Evolutionary conservation across 495 filamentous ascomycete species (phyloP).

Genomic region (Talaromyces proteolyticus): DNA sequence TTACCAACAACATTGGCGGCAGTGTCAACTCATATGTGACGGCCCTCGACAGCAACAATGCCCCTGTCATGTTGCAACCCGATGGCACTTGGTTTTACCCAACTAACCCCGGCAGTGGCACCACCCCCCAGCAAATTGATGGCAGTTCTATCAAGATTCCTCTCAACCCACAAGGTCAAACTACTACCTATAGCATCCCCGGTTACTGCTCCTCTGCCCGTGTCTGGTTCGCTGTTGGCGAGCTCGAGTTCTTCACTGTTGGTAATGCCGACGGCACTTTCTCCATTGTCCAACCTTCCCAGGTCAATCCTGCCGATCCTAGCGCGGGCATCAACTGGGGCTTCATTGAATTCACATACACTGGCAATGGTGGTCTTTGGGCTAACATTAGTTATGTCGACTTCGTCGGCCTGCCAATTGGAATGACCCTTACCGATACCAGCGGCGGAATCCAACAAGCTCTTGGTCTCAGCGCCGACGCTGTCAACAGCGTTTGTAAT

Average conservation of each 20-base stretch:
- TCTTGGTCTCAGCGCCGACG: conserved; percentile 21
- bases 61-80: conserved; percentile 23
- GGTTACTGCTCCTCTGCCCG: conserved; percentile 30
- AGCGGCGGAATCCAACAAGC: conserved; percentile 26
- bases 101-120: conserved; percentile 12
- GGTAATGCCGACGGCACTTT: conserved; percentile 15
- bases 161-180: conserved; percentile 22
- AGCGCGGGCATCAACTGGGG: conserved; percentile 36
- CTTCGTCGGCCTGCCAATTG: conserved; percentile 37
- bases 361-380: conserved; percentile 24
- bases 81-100: conserved; percentile 33
- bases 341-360: conserved; percentile 42
- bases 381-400: conserved; percentile 44
- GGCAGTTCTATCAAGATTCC: conserved; percentile 18
- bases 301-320: conserved; percentile 34
- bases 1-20: conserved; percentile 31
- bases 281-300: conserved; percentile 34
- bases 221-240: conserved; percentile 34
- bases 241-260: conserved; percentile 33
- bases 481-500: conserved; percentile 28
- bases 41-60: conserved; percentile 21
- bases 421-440: conserved; percentile 27
- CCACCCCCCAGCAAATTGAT: conserved; percentile 19
- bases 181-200: conserved; percentile 29
- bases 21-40: conserved; percentile 31